These are phyloP conservation scores for Neopestalotiopsis sp. DNA, from an alignment of 2,329 filamentous ascomycete species.

Conservation along the genomic window DNA sequence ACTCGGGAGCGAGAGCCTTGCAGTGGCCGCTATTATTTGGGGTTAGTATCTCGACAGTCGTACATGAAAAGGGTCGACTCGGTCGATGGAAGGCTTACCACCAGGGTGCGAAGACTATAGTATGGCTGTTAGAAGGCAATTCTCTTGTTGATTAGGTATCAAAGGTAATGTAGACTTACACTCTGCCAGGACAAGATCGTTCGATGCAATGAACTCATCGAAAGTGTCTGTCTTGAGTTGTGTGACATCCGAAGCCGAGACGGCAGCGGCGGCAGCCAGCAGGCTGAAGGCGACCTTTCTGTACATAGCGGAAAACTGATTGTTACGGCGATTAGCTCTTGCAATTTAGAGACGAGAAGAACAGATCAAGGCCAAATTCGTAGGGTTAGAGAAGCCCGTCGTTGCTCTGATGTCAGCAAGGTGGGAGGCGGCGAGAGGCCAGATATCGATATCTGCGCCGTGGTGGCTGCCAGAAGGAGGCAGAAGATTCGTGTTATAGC, in stretches of 20 bases:
- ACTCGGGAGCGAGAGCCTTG: conserved; percentile 95
- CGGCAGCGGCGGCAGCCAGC: conserved; percentile 63
- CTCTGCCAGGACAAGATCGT: conserved; percentile 92
- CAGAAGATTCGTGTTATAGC: not conserved
- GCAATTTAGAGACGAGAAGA: not conserved
- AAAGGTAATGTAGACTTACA: conserved; percentile 63
- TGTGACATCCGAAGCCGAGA: conserved; percentile 77
- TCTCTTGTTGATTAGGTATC: not conserved
- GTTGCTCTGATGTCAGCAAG: not conserved
- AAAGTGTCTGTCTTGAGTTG: conserved; percentile 88
- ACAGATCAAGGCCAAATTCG: not conserved
- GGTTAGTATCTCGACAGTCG: conserved; percentile 1
- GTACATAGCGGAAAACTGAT: conserved; percentile 32
- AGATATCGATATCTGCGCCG: not conserved
- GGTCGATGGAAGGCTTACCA: conserved; percentile 47
- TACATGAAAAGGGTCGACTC: not conserved
- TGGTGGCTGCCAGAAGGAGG: not conserved
- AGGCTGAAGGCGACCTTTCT: conserved; percentile 55
- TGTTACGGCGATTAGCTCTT: conserved; percentile 1
- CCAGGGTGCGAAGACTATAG: conserved; percentile 89
- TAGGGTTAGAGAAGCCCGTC: not conserved
- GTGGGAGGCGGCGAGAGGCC: not conserved
- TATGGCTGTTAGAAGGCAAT: conserved; percentile 40
- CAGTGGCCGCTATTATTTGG: conserved; percentile 72
- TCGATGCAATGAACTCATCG: conserved; percentile 80